Percentiles rank a stretch among this genome's conserved stretches.
These are phyloP conservation scores for Macrocybe gigantea DNA, from an alignment of 768 basidiomycete genomes.

Conservation along the genomic window DNA sequence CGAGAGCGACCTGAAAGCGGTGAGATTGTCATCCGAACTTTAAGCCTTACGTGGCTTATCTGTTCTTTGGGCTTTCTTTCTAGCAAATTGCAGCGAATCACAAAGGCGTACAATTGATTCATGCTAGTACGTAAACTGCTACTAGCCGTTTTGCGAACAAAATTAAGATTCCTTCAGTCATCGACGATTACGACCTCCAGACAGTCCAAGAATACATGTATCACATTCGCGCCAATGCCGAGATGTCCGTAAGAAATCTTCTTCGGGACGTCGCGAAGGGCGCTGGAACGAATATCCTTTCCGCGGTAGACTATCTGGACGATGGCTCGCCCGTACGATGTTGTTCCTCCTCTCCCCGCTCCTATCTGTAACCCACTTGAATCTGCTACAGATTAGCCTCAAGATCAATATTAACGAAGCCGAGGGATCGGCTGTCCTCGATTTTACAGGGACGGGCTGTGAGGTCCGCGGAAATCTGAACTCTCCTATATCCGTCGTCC, in stretches of 20 bases:
- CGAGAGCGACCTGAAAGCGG: slow-evolving; percentile 88
- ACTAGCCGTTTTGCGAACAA: neutral
- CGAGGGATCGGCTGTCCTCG: slow-evolving; percentile 74
- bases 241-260: slow-evolving; percentile 78
- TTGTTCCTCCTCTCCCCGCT: neutral
- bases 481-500: slow-evolving; percentile 79
- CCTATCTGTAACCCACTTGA: neutral
- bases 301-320: slow-evolving; percentile 79
- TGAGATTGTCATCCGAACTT: slow-evolving; percentile 26
- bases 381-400: slow-evolving; percentile 53
- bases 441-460: slow-evolving; percentile 80
- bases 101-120: slow-evolving; percentile 84
- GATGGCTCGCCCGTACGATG: slow-evolving; percentile 77
- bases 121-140: slow-evolving; percentile 47
- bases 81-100: slow-evolving; percentile 94
- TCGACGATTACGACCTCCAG: slow-evolving; percentile 78
- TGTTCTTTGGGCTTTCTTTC: neutral
- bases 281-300: slow-evolving; percentile 57
- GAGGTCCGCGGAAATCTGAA: slow-evolving; percentile 86
- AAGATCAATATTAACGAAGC: slow-evolving; percentile 70
- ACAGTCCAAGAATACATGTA: slow-evolving; percentile 94
- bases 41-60: slow-evolving; percentile 5
- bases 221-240: slow-evolving; percentile 86
- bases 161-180: slow-evolving; percentile 41
- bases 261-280: slow-evolving; percentile 70